Evolutionary conservation across 257 asterid species (phyloP), one percentile per base, ranked within the genome.

Genomic region (Solanum arcanum): DNA sequence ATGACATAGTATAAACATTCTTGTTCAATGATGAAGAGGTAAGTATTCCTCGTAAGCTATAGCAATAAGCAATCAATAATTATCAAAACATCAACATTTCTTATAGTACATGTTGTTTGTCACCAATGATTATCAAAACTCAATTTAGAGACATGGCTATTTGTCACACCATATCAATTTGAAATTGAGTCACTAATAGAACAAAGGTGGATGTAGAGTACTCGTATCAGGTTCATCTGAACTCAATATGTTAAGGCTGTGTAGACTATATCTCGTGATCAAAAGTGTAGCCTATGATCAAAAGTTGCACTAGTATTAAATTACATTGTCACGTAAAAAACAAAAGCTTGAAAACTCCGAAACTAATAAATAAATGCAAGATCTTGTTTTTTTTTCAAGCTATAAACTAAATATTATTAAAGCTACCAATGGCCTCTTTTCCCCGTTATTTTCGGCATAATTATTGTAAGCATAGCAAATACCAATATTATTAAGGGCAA

Each of bases 211-310:
- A 0, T 59, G 27, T 5, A 8, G 27, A 20, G 66, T 0, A 59
- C 1, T 59, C 0, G 13, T 59, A 21, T 7, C 0, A 3, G 0
- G 25, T 59, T 59, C 0, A 59, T 21, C 1, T 59, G 2, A 21
- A 59, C 27, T 21, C 12, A 21, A 9, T 59, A 59, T 21, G 12
- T 59, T 18, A 56, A 56, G 64, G 0, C 2, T 56, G n/a, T 21
- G 0, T 21, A 3, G 27, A 59, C 0, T 3, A 59, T 59, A 20
- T 59, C 0, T 0, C 12, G 66, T 59, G 27, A 59, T 18, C 1
- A 52, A 59, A 59, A 59, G 1, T 56, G n/a, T 56, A 56, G 64
- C 5, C 1, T 56, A 18, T 56, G 64, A 20, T 56, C 64, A 18
- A 56, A 56, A 0, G 9, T 21, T 2, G 6, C 21, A 52, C 23